Evolutionary conservation across 331 rosid species (phyloP), one percentile per base, ranked within the genome.

Genomic region (Dryas integrifolia): DNA sequence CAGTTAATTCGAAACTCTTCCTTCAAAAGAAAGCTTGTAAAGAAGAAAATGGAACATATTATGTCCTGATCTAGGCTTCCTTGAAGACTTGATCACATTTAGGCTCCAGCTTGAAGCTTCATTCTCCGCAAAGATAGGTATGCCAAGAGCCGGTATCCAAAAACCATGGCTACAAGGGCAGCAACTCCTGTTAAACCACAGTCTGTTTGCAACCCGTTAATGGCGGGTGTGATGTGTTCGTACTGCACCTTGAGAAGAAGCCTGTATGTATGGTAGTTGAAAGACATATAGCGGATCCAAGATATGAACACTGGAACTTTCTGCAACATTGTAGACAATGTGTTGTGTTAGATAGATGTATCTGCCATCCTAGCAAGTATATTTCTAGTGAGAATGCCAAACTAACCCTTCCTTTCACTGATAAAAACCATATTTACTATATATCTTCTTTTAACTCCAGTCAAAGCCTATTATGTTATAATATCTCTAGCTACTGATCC

Each of bases 201-300:
- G 73, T 95, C 97, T 69, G 85, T 74, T 82, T 49, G 67, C 46
- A 86, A 79, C 41, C 97, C 97, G 13, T 85, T 87, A 59, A 89
- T 65, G 58, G 74, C 46, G 1, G 86, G 90, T 10, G 85, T 65
- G 11, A 79, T 76, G 73, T 82, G 81, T 77, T 84, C 84, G 49
- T 88, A 92, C 81, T 95, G 99, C 69, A 92, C 96, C 90, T 88
- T 95, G 16, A 95, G 88, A 75, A 95, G 82, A 43, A 95, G 96
- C 68, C 80, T 92, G 81, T 95, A 95, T 0, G 99, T 95, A 81
- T 95, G 96, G 80, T 95, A 95, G 96, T 95, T 92, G 90, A 95
- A 95, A 9, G 99, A 95, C 79, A 95, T 1, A 67, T 83, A 89
- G 6, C 90, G 92, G 72, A 95, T 89, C 99, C 99, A 95, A 8